phyloP scores from a whole-genome alignment of 176 grass and related monocot species.

The Raddia guianensis region DNA sequence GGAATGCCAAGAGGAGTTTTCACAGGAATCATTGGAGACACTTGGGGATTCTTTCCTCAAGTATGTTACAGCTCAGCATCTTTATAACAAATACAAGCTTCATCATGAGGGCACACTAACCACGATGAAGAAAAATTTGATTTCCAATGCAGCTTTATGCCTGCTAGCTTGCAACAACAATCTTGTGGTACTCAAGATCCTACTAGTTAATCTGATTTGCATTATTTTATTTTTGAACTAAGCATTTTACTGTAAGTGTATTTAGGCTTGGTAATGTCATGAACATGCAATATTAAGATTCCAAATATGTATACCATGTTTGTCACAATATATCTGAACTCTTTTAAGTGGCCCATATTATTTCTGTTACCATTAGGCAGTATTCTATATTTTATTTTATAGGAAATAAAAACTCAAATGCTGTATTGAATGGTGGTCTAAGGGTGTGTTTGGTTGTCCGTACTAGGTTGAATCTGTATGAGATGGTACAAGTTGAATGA shows the following conservation, averaged over 20 bases:
- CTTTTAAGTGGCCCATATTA: neutral
- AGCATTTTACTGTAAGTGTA: neutral
- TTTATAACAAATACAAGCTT: conserved; percentile 60
- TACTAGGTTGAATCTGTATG: too few species aligned
- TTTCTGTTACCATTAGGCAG: conserved; percentile 12
- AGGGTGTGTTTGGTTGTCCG: too few species aligned
- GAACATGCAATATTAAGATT: neutral
- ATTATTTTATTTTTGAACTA: conserved; percentile 16
- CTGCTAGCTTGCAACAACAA: conserved; percentile 53
- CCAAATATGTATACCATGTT: neutral
- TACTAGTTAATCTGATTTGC: neutral
- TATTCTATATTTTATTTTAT: neutral
- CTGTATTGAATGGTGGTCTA: neutral
- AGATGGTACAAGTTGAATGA: too few species aligned
- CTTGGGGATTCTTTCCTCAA: conserved; percentile 91
- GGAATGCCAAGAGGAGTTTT: conserved; percentile 69
- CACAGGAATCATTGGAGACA: conserved; percentile 85
- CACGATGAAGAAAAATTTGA: conserved; percentile 70
- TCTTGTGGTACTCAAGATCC: conserved; percentile 55
- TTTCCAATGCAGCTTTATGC: conserved; percentile 74
- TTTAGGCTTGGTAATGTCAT: neutral
- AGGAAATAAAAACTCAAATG: neutral
- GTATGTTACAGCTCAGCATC: conserved; percentile 65
- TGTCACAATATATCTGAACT: conserved; percentile 3
- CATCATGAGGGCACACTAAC: conserved; percentile 84